Percentiles rank a stretch among this genome's conserved stretches.
Evolutionary conservation across 768 basidiomycete genomes (phyloP).

Genomic region (Xanthoconium stramineum): DNA sequence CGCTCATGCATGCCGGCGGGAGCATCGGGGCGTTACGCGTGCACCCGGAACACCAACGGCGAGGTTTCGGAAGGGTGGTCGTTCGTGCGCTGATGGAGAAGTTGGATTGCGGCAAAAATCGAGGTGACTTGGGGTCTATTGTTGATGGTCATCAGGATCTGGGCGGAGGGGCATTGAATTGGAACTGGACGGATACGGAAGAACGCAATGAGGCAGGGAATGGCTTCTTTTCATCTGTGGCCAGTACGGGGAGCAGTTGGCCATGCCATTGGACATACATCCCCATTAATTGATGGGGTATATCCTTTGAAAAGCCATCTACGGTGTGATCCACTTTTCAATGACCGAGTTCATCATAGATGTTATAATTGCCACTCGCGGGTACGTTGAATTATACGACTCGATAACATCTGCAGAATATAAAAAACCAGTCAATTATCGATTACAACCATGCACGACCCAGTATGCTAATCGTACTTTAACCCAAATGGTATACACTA

Average conservation of each 20-base stretch:
- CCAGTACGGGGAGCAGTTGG: constrained; percentile 2
- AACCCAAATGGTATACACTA: background rate
- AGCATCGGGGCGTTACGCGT: constrained; percentile 17
- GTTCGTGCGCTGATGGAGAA: constrained; percentile 10
- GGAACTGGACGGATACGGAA: constrained; percentile 22
- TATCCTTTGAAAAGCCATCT: too few species aligned
- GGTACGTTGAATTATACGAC: too few species aligned
- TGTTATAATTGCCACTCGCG: too few species aligned
- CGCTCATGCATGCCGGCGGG: constrained; percentile 20
- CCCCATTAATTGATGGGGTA: background rate
- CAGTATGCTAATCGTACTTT: background rate
- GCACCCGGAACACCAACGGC: constrained; percentile 4
- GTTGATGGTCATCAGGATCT: constrained; percentile 11
- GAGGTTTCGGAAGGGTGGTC: constrained; percentile 11
- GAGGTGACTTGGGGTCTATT: background rate
- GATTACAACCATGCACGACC: background rate
- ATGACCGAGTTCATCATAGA: too few species aligned
- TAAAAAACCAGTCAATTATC: background rate
- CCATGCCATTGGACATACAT: constrained; percentile 15
- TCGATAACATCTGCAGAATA: too few species aligned
- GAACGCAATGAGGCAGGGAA: constrained; percentile 3
- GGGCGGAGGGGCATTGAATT: constrained; percentile 20
- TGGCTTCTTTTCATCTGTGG: constrained; percentile 11
- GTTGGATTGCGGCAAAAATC: constrained; percentile 3
- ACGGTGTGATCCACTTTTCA: too few species aligned